Evolutionary conservation across 2,329 filamentous ascomycete species (phyloP), one percentile per base, ranked within the genome.

Genomic region (Paecilomyces dactylethromorphus): DNA sequence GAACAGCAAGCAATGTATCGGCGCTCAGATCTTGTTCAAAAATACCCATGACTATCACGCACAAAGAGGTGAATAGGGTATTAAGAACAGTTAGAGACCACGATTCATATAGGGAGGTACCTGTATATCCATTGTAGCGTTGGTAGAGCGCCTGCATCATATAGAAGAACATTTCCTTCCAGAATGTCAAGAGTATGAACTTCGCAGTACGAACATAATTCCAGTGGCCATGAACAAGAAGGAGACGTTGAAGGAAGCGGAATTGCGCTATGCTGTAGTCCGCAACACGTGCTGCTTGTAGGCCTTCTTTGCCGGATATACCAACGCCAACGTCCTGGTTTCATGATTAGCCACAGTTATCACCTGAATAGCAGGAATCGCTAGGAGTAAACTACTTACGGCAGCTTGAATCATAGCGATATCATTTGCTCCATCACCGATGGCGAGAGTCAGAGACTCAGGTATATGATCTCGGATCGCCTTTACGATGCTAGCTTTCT

Each of bases 361-460:
- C 8, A 39, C 11, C 13, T 15, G n/a, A 39, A 39, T n/a, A 6
- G 35, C 3, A 45, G 6, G 18, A 8, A 6, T 8, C n/a, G n/a
- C 5, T 15, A 45, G 15, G n/a, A 18, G 10, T n/a, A 45, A 1
- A 45, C 18, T 45, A 45, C 39, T 45, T 21, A 45, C 89, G 0
- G 90, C 89, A 59, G 90, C 87, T 66, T 92, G 89, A 59, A 93
- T 91, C 90, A 93, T 93, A 62, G 90, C 89, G 65, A 93, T 90
- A 68, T 93, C 90, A 70, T 93, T 93, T 56, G 89, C 89, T 18
- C 90, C 90, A 68, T 93, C 90, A 3, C 90, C 90, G 64, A 93
- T 91, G 3, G 90, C 90, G 1, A 93, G 80, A 0, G 90, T 93
- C 66, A 93, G 84, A 15, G 86, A 84, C 53, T 84, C 82, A 3